Conservation (phyloP, 352 stramenopile species). For the Phytophthora agathidicida region DNA sequence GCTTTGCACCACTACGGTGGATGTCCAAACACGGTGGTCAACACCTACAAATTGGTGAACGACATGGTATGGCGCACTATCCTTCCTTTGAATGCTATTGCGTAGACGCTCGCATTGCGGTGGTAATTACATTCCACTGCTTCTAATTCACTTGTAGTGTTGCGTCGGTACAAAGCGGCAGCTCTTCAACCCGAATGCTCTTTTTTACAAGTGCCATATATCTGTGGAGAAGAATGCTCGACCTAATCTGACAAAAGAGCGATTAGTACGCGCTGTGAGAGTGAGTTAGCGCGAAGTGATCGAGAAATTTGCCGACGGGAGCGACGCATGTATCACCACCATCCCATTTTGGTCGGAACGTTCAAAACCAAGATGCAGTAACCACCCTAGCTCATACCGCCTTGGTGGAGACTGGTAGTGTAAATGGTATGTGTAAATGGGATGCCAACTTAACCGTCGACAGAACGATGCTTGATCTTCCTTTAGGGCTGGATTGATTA, state of each 20-base stretch:
- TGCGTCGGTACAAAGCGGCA: too few relatives aligned
- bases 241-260: background rate
- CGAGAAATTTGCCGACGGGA: constrained; percentile 5
- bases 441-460: too few relatives aligned
- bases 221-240: background rate
- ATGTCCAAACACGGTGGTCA: constrained; percentile 77
- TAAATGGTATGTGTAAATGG: too few relatives aligned
- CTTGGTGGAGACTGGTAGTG: too few relatives aligned
- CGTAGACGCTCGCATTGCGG: constrained; percentile 1
- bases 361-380: too few relatives aligned
- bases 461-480: constrained; percentile 11
- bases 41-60: constrained; percentile 58
- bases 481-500: constrained; percentile 11
- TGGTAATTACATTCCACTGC: background rate
- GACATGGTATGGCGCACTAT: constrained; percentile 50
- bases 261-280: background rate
- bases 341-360: too few relatives aligned
- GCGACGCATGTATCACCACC: constrained; percentile 5
- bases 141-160: background rate
- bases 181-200: too few relatives aligned
- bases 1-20: constrained; percentile 79
- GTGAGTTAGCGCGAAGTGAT: constrained; percentile 5
- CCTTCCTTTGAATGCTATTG: constrained; percentile 48
- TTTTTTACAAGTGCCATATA: background rate
- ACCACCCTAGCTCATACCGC: too few relatives aligned